Conservation (phyloP, 2,329 filamentous ascomycete species). For the Aspergillus neotritici region DNA sequence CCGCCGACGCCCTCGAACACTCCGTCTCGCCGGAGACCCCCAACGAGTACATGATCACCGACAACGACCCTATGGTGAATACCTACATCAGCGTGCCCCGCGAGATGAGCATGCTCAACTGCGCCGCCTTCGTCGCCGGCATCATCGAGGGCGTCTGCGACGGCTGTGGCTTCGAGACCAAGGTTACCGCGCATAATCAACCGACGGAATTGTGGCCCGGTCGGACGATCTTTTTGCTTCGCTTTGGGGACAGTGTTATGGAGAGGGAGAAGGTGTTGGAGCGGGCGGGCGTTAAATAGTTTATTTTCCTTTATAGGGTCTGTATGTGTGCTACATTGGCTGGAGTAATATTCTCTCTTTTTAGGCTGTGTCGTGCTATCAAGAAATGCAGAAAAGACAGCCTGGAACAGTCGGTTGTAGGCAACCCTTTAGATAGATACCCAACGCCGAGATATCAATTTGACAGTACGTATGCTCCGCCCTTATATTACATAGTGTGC, state of each 20-base stretch:
- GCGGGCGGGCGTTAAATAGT: conserved; percentile 48
- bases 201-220: conserved; percentile 83
- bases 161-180: conserved; percentile 80
- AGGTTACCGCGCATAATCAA: conserved; percentile 81
- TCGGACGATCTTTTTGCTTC: conserved; percentile 91
- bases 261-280: conserved; percentile 82
- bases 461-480: too few species aligned
- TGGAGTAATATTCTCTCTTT: too few species aligned
- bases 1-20: conserved; percentile 90
- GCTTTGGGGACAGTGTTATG: conserved; percentile 84
- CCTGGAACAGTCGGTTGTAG: conserved; percentile 8
- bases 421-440: too few species aligned
- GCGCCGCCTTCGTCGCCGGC: conserved; percentile 89
- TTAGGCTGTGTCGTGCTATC: not conserved
- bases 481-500: too few species aligned
- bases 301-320: not conserved
- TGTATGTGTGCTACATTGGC: too few species aligned
- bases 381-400: conserved; percentile 8
- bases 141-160: conserved; percentile 95
- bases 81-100: conserved; percentile 86
- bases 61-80: conserved; percentile 96
- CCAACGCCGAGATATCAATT: too few species aligned
- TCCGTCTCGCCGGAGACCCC: conserved; percentile 72
- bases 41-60: conserved; percentile 98
- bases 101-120: conserved; percentile 95